Base-by-base conservation (phyloP, 805 yeast genomes). In the Candida tibetensis region DNA sequence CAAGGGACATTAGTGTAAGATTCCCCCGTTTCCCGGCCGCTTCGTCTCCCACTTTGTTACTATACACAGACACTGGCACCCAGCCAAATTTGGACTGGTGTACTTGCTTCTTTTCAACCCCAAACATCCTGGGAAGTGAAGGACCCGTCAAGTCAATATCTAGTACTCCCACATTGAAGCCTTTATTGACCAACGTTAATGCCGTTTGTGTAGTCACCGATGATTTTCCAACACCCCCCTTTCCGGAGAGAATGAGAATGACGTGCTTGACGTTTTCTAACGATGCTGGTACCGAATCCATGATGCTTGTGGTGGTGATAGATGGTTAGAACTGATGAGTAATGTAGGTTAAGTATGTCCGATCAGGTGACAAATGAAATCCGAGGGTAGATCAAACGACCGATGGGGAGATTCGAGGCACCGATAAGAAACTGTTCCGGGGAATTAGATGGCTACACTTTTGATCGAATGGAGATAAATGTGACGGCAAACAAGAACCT, bases 141-240 rank as follows among this genome's bases (percentile, higher is more conserved):
- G 99, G 99, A 0, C 99, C 99, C 0, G 99, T 93, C 30, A 93
- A 68, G 66, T 93, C 99, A 15, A 93, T 88, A 56, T 93, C 99
- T 17, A 93, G 66, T 0, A 93, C 95, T 2, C 99, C 99, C n/a
- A 93, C 96, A 50, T 75, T 82, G 53, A 58, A 78, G 2, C 93
- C 95, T 54, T 75, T 68, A 10, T 71, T 64, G 4, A 81, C 86
- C 21, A 93, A 68, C 0, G 90, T 72, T n/a, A 93, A 70, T 0
- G 97, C 98, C 1, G 89, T 71, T 57, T 93, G 99, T 0, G 96
- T 86, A 2, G 99, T 90, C 1, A 93, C 89, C 0, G 97, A 88
- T 9, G 96, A 88, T 58, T 93, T 93, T 2, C 99, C 99, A 1
- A 93, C 99, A 17, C 99, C 97, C 19, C 97, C 97, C 60, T 89